A percentile compares a stretch with the other conserved stretches of the same genome.
These are phyloP conservation scores for Chytridium lagenaria DNA, from an alignment of 371 early-diverging fungal genomes.

Conservation along the genomic window DNA sequence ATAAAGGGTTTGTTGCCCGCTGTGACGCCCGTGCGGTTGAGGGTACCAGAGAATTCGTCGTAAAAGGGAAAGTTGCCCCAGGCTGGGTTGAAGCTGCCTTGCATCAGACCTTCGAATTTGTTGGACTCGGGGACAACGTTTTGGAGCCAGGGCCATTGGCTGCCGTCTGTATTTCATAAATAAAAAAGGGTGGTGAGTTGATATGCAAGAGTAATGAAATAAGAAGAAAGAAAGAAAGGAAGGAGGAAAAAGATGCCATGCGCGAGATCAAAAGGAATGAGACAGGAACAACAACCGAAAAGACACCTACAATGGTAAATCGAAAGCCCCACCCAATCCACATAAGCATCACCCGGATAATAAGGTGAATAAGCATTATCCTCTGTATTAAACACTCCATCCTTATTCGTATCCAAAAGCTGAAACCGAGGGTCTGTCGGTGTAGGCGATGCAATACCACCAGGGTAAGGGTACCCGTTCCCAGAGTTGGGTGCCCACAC, in stretches of 20 bases:
- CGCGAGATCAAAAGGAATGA: no score
- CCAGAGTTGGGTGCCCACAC: conserved; percentile 50
- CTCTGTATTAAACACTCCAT: conserved; percentile 35
- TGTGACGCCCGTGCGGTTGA: conserved; percentile 29
- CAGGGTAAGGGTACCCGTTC: conserved; percentile 48
- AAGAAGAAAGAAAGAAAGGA: not conserved
- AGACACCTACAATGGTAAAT: conserved; percentile 45
- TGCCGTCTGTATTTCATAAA: conserved; percentile 27
- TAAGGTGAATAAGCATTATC: conserved; percentile 53
- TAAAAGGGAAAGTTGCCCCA: conserved; percentile 47
- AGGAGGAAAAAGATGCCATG: not conserved
- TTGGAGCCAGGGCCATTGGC: conserved; percentile 39
- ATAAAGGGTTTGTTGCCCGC: conserved; percentile 52
- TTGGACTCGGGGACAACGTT: conserved; percentile 38
- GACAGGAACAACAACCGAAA: not conserved
- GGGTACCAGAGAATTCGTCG: conserved; percentile 44
- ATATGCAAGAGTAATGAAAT: no score
- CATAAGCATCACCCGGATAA: conserved; percentile 59
- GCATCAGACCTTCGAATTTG: conserved; percentile 38
- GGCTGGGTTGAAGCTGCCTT: conserved; percentile 2
- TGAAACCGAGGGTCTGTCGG: conserved; percentile 20
- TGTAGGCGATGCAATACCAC: conserved; percentile 22
- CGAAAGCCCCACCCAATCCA: conserved; percentile 60
- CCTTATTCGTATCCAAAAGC: conserved; percentile 50
- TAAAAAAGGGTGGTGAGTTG: not conserved